Base-by-base conservation (phyloP, 495 filamentous ascomycete genomes). In the Aspergillus sclerotioniger region DNA sequence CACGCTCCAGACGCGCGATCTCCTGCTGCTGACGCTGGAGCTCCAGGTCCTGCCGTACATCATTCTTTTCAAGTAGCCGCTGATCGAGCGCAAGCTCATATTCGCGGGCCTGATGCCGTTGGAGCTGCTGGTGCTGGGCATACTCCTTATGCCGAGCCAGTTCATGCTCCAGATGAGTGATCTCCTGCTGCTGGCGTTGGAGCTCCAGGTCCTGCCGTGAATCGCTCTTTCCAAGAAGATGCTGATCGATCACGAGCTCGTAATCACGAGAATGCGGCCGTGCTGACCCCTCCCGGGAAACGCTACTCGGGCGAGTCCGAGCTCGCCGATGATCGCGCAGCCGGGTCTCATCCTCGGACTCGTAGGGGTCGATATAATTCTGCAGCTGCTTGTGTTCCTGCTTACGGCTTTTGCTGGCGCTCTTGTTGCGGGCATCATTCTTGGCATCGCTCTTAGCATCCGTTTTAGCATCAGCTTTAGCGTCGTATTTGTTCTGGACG, bases 131-230 rank as follows among this genome's bases (percentile, higher is more conserved):
- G 29, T 62, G 63, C 53, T 59, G 29, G 20, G 25, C n/a, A 13
- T 35, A 31, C 28, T 73, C 71, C 19, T 69, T 70, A 37, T 64
- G 60, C 17, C 65, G 67, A 17, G 66, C 71, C 19, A 80, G 60
- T 59, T 87, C 74, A 33, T 72, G 67, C 64, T 76, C 66, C 57
- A 80, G 39, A 5, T 67, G 60, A 51, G 79, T 72, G 31, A 80
- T 74, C 62, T 82, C 79, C 59, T 70, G 70, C 59, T 76, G 72
- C 51, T 74, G 70, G 32, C 68, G 70, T 20, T 64, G 59, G 50
- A 80, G 64, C 59, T 80, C 73, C 19, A 76, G 16, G 53, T 77
- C 73, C 53, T 77, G 76, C 0, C 69, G 67, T 12, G 65, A 45
- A 56, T 80, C 71, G 43, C 68, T 72, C 41, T 58, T 62, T 60